Conservation (phyloP, 176 grass and related monocot species). For the Bonia amplexicaulis region DNA sequence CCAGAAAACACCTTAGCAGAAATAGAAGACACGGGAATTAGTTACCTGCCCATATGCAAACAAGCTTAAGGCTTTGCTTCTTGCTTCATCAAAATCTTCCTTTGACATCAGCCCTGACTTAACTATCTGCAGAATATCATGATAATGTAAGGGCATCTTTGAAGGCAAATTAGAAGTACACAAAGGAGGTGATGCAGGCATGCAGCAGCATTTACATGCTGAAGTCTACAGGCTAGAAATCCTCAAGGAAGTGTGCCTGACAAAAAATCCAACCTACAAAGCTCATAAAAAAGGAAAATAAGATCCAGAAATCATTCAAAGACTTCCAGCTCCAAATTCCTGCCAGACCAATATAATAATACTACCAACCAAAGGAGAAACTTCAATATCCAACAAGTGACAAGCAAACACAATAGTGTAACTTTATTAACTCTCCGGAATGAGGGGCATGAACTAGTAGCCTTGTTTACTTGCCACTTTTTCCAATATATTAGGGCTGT, state of each 20-base stretch:
- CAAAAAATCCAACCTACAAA: not conserved
- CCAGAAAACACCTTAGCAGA: not conserved
- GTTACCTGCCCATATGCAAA: constrained; percentile 85
- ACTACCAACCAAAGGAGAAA: not conserved
- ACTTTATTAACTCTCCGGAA: not conserved
- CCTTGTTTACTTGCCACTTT: not conserved
- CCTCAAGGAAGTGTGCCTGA: not conserved
- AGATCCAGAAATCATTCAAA: not conserved
- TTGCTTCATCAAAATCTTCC: constrained; percentile 82
- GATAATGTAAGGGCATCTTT: constrained; percentile 12
- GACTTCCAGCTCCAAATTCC: not conserved
- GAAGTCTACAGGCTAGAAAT: not conserved
- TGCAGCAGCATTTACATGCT: not conserved
- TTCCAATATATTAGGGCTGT: not conserved
- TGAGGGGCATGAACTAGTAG: not conserved
- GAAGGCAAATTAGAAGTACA: not conserved
- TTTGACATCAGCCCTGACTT: constrained; percentile 75
- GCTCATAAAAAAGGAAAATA: not conserved
- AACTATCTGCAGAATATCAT: constrained; percentile 58
- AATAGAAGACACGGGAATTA: not conserved
- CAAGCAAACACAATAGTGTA: not conserved
- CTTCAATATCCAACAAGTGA: not conserved
- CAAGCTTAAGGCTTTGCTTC: constrained; percentile 74
- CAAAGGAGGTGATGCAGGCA: not conserved
- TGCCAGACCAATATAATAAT: not conserved